phyloP scores from a whole-genome alignment of 2,329 filamentous ascomycete species.

The Aureobasidium sp. region DNA sequence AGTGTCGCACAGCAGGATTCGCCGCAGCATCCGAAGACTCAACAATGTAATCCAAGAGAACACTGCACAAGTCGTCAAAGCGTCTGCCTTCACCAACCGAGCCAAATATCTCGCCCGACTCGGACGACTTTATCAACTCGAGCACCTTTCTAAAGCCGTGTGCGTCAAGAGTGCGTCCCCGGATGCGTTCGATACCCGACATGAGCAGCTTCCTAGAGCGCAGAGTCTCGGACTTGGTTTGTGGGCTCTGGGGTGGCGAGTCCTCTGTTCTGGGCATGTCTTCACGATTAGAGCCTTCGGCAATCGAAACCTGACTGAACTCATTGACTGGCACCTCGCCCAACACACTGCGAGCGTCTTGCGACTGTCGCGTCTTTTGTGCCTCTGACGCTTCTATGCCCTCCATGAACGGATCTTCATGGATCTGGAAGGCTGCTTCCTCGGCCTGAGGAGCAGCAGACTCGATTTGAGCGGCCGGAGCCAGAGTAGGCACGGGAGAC shows the following conservation, averaged over 20 bases:
- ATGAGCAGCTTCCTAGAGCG: conserved; percentile 55
- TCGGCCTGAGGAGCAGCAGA: background rate
- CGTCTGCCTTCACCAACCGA: conserved; percentile 63
- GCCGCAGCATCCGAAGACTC: conserved; percentile 39
- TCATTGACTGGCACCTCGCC: conserved; percentile 47
- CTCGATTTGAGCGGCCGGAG: background rate
- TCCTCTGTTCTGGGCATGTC: background rate
- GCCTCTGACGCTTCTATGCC: conserved; percentile 26
- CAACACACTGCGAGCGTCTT: conserved; percentile 36
- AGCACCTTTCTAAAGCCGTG: conserved; percentile 76
- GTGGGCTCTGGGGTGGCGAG: conserved; percentile 20
- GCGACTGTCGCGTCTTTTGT: conserved; percentile 24
- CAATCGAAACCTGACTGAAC: background rate
- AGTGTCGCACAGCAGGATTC: conserved; percentile 33
- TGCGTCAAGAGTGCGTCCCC: conserved; percentile 65
- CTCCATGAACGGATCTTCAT: conserved; percentile 46
- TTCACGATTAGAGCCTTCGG: background rate
- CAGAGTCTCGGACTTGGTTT: conserved; percentile 35
- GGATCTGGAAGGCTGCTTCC: conserved; percentile 41
- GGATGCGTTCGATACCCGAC: conserved; percentile 68
- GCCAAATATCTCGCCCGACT: conserved; percentile 50
- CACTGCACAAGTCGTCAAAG: conserved; percentile 60
- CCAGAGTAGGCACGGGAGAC: conserved; percentile 24
- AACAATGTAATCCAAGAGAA: conserved; percentile 61
- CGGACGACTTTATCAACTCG: conserved; percentile 59